phyloP scores from a whole-genome alignment of 2,329 filamentous ascomycete species.

The Celoporthe dispersa region DNA sequence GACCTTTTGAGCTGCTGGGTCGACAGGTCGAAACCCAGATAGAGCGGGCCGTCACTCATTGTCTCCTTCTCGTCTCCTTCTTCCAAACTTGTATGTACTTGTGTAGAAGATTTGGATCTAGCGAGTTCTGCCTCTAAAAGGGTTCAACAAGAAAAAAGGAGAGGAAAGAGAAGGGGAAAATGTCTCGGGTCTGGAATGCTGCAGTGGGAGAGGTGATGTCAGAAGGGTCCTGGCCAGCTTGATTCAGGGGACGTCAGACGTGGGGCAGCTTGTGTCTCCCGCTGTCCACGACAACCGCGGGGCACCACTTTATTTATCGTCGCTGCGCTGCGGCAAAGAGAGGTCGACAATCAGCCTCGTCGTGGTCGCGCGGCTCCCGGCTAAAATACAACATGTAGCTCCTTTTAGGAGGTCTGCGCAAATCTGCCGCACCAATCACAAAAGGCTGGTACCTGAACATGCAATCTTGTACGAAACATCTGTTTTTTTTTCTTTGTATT shows the following conservation, averaged over 20 bases:
- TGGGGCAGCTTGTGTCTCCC: conserved; percentile 2
- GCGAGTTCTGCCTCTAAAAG: background rate
- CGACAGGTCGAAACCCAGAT: conserved; percentile 93
- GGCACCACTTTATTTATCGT: conserved; percentile 5
- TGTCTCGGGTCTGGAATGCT: background rate
- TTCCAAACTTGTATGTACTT: background rate
- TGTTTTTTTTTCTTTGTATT: background rate
- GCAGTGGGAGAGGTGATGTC: conserved; percentile 6
- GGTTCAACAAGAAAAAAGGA: background rate
- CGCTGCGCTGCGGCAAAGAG: background rate
- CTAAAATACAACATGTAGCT: conserved; percentile 20
- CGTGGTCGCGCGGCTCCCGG: conserved; percentile 18
- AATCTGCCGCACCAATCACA: conserved; percentile 29
- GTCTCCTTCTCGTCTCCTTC: background rate
- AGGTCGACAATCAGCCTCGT: conserved; percentile 30
- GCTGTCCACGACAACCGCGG: background rate
- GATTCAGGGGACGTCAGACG: conserved; percentile 12
- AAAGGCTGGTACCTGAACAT: conserved; percentile 20
- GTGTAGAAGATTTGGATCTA: background rate
- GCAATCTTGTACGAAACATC: background rate
- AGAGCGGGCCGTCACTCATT: conserved; percentile 61
- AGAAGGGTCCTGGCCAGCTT: background rate
- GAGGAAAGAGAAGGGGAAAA: background rate
- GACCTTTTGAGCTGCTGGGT: conserved; percentile 95
- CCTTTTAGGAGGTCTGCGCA: conserved; percentile 16